Conservation (phyloP, 2,329 filamentous ascomycete genomes). For the Knufia fluminis region DNA sequence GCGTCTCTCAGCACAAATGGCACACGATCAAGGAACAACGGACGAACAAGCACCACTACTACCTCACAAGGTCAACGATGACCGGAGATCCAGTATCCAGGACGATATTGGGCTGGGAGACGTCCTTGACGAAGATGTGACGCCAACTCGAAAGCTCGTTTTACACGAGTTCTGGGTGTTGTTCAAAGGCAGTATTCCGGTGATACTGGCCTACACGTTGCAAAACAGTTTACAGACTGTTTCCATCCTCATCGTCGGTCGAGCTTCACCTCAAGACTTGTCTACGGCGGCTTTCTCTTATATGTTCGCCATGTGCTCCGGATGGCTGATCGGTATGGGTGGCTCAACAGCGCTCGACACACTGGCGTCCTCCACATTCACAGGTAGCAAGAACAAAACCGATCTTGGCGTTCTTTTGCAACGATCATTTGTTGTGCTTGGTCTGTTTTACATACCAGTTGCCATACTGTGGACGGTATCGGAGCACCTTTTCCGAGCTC, state of each 20-base stretch:
- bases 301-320: constrained; percentile 88
- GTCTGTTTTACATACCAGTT: constrained; percentile 63
- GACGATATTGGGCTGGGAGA: constrained; percentile 19
- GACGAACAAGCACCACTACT: constrained; percentile 38
- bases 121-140: constrained; percentile 20
- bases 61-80: constrained; percentile 25
- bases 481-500: constrained; percentile 60
- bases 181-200: constrained; percentile 60
- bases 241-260: constrained; percentile 72
- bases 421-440: constrained; percentile 62
- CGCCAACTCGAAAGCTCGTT: constrained; percentile 31
- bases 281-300: constrained; percentile 79
- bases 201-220: constrained; percentile 75
- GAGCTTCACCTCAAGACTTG: constrained; percentile 67
- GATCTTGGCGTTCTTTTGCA: constrained; percentile 73
- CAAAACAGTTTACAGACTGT: constrained; percentile 79
- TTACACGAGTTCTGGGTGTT: constrained; percentile 58
- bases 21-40: constrained; percentile 19
- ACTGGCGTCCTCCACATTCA: constrained; percentile 72
- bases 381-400: constrained; percentile 66
- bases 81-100: constrained; percentile 10
- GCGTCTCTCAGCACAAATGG: background rate
- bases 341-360: constrained; percentile 83
- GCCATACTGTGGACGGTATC: constrained; percentile 66
- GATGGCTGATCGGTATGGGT: constrained; percentile 76